A percentile compares a stretch with the other conserved stretches of the same genome.
These are phyloP conservation scores for Forsythia suspensa DNA, from an alignment of 257 asterid species.

Conservation along the genomic window DNA sequence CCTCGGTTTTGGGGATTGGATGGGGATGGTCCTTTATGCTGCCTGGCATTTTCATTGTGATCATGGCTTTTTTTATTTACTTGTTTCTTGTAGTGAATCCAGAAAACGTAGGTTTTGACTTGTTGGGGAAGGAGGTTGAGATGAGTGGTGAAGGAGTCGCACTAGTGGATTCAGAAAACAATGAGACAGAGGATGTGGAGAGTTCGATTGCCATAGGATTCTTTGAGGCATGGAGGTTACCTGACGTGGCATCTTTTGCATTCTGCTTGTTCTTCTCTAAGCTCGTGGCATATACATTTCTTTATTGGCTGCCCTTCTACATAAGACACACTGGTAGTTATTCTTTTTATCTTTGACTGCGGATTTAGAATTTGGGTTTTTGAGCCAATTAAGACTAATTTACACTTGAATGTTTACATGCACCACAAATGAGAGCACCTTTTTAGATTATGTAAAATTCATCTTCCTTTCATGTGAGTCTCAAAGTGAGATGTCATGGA, in stretches of 20 bases:
- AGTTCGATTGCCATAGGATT: constrained; percentile 69
- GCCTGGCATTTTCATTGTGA: constrained; percentile 65
- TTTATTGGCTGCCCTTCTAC: constrained; percentile 98
- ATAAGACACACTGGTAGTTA: constrained; percentile 78
- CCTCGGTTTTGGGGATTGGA: constrained; percentile 74
- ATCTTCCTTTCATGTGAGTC: neutral
- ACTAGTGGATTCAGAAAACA: constrained; percentile 48
- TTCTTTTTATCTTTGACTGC: neutral
- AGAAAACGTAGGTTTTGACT: constrained; percentile 57
- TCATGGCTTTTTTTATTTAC: constrained; percentile 47
- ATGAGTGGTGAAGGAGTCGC: constrained; percentile 66
- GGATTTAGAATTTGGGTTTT: constrained; percentile 13
- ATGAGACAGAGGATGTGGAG: constrained; percentile 45
- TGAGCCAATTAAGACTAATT: neutral
- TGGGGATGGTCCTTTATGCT: constrained; percentile 98
- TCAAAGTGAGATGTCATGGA: neutral
- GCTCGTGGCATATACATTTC: constrained; percentile 93
- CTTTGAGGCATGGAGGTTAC: constrained; percentile 89
- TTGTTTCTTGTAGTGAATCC: constrained; percentile 78
- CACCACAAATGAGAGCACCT: neutral
- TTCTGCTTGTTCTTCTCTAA: constrained; percentile 90
- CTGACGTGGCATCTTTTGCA: constrained; percentile 79
- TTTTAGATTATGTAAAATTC: neutral
- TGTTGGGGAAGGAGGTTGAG: constrained; percentile 50
- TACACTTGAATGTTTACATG: neutral